Evolutionary conservation across 2,329 filamentous ascomycete genomes (phyloP), one percentile per base, ranked within the genome.

Genomic region (Xylaria multiplex): DNA sequence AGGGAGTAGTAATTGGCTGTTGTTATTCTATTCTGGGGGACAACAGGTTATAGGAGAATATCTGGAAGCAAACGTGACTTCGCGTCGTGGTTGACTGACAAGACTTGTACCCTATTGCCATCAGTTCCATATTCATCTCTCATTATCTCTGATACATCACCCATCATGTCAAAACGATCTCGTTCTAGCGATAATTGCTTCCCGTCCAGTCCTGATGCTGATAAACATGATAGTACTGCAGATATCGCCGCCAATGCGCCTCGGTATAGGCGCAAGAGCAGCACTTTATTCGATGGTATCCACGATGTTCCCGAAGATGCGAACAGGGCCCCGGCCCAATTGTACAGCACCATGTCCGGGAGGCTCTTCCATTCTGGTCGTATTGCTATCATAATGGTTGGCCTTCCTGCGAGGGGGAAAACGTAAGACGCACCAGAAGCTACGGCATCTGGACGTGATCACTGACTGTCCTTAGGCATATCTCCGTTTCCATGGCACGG

Each of bases 341-440:
- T 99, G 52, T 99, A 99, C 83, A 97, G 93, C 79, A 99, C 96
- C 59, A 97, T 98, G 86, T 98, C 95, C 54, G 96, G 96, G 55
- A 89, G 96, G 48, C 88, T 99, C 35, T 99, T 99, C 78, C 96
- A 99, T 80, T 97, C 96, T 24, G 96, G 96, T 54, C 90, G 95
- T 64, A 99, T 99, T 77, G 95, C 95, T 54, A 98, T 99, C 74
- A 95, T 96, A 70, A 97, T 97, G 78, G 96, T 98, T 71, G 96
- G 96, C 27, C 87, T 97, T 35, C 96, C 96, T 48, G 96, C 96
- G 45, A 90, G 96, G 75, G 96, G 96, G 67, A 99, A 99, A 82
- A 99, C 96, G 86, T 93, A 80, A 78, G 90, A n/a, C 43, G 53
- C 24, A 43, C n/a, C 45, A 4, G 16, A 6, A 14, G 13, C 6